These are phyloP conservation scores for Leccinum disarticulatum DNA, from an alignment of 768 basidiomycete genomes.

Conservation along the genomic window DNA sequence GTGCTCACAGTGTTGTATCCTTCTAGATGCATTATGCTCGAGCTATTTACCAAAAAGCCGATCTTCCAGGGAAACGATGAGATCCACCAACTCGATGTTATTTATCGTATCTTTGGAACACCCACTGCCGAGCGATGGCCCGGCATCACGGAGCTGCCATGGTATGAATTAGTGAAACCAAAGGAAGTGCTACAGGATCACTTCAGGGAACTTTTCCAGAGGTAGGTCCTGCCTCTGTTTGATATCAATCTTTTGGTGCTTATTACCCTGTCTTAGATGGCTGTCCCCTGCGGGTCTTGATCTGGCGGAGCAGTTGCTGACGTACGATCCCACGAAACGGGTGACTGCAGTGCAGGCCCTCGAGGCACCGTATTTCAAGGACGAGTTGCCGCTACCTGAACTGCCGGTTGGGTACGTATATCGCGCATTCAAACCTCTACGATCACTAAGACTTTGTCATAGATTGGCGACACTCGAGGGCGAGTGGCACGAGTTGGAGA, in stretches of 20 bases:
- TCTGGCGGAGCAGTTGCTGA: slow-evolving; percentile 78
- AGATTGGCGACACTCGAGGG: slow-evolving; percentile 83
- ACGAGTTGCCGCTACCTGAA: slow-evolving; percentile 72
- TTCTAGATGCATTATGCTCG: slow-evolving; percentile 94
- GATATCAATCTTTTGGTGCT: background rate
- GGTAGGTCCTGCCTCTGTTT: slow-evolving; percentile 45
- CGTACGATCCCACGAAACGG: slow-evolving; percentile 77
- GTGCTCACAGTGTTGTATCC: background rate
- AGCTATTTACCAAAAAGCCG: slow-evolving; percentile 92
- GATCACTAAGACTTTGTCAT: slow-evolving; percentile 5
- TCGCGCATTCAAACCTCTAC: background rate
- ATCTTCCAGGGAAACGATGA: slow-evolving; percentile 99
- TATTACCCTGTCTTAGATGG: slow-evolving; percentile 52
- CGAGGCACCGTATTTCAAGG: slow-evolving; percentile 77
- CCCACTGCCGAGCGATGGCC: slow-evolving; percentile 84
- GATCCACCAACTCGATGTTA: slow-evolving; percentile 92
- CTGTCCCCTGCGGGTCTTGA: slow-evolving; percentile 84
- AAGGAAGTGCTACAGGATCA: slow-evolving; percentile 69
- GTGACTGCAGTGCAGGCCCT: slow-evolving; percentile 80
- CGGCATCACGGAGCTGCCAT: slow-evolving; percentile 79
- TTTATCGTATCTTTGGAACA: slow-evolving; percentile 89
- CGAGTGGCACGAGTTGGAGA: slow-evolving; percentile 98
- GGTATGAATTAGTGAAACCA: slow-evolving; percentile 98
- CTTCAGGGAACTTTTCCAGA: slow-evolving; percentile 83
- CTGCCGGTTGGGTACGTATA: slow-evolving; percentile 73